phyloP scores from a whole-genome alignment of 495 filamentous ascomycete species.

The Talaromyces proteolyticus region DNA sequence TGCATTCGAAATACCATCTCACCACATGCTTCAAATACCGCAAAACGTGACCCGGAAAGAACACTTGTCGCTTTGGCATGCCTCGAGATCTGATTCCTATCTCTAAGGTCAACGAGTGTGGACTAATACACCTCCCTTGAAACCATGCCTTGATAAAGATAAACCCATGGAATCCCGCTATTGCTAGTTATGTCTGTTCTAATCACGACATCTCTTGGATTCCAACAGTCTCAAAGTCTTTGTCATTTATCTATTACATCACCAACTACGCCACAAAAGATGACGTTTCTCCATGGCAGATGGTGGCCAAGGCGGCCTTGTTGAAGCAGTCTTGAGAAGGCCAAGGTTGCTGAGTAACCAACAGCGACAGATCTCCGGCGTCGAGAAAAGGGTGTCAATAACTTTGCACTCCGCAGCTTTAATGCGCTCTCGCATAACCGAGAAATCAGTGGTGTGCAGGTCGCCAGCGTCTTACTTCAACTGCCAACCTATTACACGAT shows the following conservation, averaged over 20 bases:
- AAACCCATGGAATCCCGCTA: constrained; percentile 10
- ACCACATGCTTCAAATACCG: constrained; percentile 15
- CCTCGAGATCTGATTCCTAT: constrained; percentile 1
- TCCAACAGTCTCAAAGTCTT: constrained; percentile 8
- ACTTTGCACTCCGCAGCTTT: constrained; percentile 3
- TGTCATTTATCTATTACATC: constrained; percentile 13
- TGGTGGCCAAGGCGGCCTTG: constrained; percentile 6
- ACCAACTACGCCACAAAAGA: constrained; percentile 16
- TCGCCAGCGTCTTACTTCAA: constrained; percentile 6
- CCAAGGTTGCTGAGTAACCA: not conserved
- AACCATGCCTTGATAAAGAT: constrained; percentile 10
- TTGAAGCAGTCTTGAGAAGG: constrained; percentile 6
- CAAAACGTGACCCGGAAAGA: not conserved
- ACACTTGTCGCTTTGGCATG: constrained; percentile 14
- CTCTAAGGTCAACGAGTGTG: constrained; percentile 5
- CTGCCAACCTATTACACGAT: constrained; percentile 9
- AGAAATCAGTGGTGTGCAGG: constrained; percentile 7
- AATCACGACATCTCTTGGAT: constrained; percentile 15
- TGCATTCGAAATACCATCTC: constrained; percentile 8
- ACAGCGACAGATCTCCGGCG: not conserved
- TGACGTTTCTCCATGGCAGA: constrained; percentile 9
- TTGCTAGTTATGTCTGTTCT: constrained; percentile 10
- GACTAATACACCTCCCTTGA: constrained; percentile 7
- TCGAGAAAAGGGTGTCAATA: not conserved
- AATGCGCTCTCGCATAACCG: not conserved